Evolutionary conservation across 257 asterid genomes (phyloP), one percentile per base, ranked within the genome.

Genomic region (Solanum pinnatisectum): DNA sequence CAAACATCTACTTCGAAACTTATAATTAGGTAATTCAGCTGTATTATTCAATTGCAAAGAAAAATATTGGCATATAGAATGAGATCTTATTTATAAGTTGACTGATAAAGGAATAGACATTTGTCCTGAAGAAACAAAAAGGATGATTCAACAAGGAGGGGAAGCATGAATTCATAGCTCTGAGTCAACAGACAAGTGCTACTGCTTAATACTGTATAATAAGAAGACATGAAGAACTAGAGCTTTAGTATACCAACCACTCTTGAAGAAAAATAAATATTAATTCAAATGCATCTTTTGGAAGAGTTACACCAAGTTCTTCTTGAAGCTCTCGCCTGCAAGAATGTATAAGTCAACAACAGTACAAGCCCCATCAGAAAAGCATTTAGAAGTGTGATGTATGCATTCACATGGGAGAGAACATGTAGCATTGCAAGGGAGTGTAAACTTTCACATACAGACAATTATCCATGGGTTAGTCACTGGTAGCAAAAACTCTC

Each of bases 261-360:
- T 97, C 94, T 90, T 97, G 96, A 87, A 95, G 96, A 90, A 92
- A 94, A 87, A 92, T 93, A 91, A 94, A 96, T 74, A 97, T 89
- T 89, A 92, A 90, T 86, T 97, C 99, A 87, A 96, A 96, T 84
- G 99, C 98, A 91, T 96, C 98, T 93, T 93, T 93, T 9, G 98
- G 99, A 90, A 97, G 98, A 87, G 79, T 87, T 87, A 96, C 88
- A 49, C 99, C 99, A 85, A 97, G 99, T 92, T 97, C 99, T 89
- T 97, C 99, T 15, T 96, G 94, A 92, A 97, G 96, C 90, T 97
- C 99, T 94, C 98, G 93, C 98, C 99, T 97, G 91, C 81, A 90
- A 86, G 83, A 90, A 91, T 44, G 87, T 83, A 86, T 88, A 87
- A 89, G 22, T 84, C 33, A 70, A 84, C 68, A 73, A 85, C 44